phyloP scores from a whole-genome alignment of 768 basidiomycete genomes.

The Panellus pusillus region DNA sequence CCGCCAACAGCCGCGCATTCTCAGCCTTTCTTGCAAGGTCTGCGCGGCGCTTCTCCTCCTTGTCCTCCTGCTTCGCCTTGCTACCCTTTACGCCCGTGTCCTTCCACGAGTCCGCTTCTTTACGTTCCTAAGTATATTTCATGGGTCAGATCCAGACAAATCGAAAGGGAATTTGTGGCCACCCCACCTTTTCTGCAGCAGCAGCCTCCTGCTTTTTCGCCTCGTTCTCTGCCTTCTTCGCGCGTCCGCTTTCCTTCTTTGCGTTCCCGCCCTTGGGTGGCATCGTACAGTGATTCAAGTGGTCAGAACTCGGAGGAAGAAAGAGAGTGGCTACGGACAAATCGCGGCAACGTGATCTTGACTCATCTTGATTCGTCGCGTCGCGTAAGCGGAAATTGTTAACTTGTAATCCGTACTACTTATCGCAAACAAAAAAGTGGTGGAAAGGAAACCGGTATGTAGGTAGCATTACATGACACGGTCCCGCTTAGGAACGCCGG shows the following conservation, averaged over 20 bases:
- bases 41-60: conserved; percentile 78
- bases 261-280: conserved; percentile 85
- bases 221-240: conserved; percentile 92
- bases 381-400: too few species aligned
- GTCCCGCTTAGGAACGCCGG: too few species aligned
- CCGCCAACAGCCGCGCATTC: conserved; percentile 16
- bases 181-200: conserved; percentile 53
- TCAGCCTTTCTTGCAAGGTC: conserved; percentile 76
- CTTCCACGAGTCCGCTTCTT: conserved; percentile 68
- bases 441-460: too few species aligned
- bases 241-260: conserved; percentile 88
- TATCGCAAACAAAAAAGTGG: too few species aligned
- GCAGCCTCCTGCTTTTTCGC: conserved; percentile 71
- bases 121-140: conserved; percentile 54
- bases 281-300: conserved; percentile 46
- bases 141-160: background rate
- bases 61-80: conserved; percentile 67
- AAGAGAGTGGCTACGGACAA: background rate
- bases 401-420: too few species aligned
- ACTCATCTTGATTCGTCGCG: too few species aligned
- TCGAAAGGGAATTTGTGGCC: conserved; percentile 2
- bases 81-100: conserved; percentile 59
- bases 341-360: background rate
- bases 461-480: too few species aligned
- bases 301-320: background rate